Evolutionary conservation across 2,329 filamentous ascomycete species (phyloP).

Genomic region (Exserohilum turcica): DNA sequence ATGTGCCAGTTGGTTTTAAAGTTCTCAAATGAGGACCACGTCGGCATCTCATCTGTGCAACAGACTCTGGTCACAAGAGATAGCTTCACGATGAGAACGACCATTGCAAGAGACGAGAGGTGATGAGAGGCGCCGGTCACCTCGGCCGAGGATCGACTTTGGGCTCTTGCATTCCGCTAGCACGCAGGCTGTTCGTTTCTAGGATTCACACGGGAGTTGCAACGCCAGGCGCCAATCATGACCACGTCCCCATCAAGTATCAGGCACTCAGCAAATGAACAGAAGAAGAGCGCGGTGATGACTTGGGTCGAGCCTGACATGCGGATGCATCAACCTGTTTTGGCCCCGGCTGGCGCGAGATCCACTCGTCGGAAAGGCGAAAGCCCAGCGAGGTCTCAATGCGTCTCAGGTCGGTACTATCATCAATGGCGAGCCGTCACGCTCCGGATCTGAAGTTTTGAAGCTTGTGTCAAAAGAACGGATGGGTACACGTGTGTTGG

Average conservation of each 20-base stretch:
- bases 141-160: constrained; percentile 57
- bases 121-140: constrained; percentile 57
- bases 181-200: constrained; percentile 14
- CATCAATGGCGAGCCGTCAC: constrained; percentile 43
- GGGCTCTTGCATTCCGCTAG: constrained; percentile 51
- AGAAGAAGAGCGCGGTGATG: constrained; percentile 48
- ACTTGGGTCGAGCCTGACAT: constrained; percentile 48
- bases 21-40: constrained; percentile 76
- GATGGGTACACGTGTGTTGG: constrained; percentile 28
- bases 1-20: constrained; percentile 75
- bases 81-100: constrained; percentile 57
- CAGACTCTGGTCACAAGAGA: constrained; percentile 68
- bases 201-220: constrained; percentile 35
- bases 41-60: constrained; percentile 74
- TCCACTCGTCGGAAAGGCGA: constrained; percentile 65
- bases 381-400: constrained; percentile 60
- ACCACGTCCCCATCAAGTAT: constrained; percentile 33
- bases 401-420: constrained; percentile 40
- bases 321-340: constrained; percentile 49
- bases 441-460: constrained; percentile 44
- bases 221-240: constrained; percentile 44
- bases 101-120: constrained; percentile 53
- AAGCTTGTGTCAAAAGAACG: constrained; percentile 13
- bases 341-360: constrained; percentile 41
- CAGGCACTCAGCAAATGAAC: constrained; percentile 35